phyloP scores from a whole-genome alignment of 129 eudicot species.

The Solidago caesia region DNA sequence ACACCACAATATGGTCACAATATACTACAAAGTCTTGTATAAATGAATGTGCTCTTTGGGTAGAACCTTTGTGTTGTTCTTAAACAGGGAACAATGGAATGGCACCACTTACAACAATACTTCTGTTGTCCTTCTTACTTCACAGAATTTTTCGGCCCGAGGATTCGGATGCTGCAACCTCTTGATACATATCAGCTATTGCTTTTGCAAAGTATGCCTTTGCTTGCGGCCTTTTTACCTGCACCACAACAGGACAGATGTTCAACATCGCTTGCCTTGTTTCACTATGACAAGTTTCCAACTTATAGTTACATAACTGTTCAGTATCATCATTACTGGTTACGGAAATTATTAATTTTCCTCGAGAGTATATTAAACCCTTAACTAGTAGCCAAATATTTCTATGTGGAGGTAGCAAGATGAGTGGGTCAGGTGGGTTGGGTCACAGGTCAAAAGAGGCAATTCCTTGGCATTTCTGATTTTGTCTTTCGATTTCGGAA shows the following conservation, averaged over 20 bases:
- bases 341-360: background rate
- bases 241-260: slow-evolving; percentile 6
- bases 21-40: slow-evolving; percentile 11
- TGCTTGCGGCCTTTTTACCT: slow-evolving; percentile 82
- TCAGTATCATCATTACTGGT: no score
- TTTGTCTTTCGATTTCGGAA: no score
- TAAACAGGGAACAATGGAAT: no score
- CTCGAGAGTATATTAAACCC: background rate
- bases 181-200: slow-evolving; percentile 62
- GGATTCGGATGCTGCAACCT: slow-evolving; percentile 47
- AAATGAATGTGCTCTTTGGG: background rate
- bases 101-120: slow-evolving; percentile 10
- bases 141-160: slow-evolving; percentile 35
- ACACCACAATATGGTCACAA: slow-evolving; percentile 8
- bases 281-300: background rate
- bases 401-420: no score
- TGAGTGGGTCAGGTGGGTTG: no score
- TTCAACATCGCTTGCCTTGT: background rate
- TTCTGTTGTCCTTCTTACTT: background rate
- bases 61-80: background rate
- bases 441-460: no score
- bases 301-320: background rate
- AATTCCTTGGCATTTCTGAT: no score
- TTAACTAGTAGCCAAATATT: background rate
- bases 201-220: slow-evolving; percentile 64